Conservation (phyloP, 495 filamentous ascomycete genomes). For the Hypoxylon lenormandii region DNA sequence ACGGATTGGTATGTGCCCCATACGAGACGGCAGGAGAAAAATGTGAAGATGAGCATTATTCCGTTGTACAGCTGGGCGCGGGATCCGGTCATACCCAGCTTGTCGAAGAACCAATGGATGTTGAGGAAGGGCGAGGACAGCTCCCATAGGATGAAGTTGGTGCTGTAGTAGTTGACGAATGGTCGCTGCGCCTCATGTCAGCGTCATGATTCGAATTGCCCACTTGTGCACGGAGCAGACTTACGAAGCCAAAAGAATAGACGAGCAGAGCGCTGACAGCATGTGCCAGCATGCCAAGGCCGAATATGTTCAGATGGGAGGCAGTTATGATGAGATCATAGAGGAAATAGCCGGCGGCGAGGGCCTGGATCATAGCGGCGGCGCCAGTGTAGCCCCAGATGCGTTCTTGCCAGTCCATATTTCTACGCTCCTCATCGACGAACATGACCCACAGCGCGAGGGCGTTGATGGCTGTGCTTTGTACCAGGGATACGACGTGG, state of each 20-base stretch:
- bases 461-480: constrained; percentile 80
- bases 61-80: constrained; percentile 53
- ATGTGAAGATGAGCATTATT: constrained; percentile 60
- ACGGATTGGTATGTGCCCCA: constrained; percentile 89
- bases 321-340: constrained; percentile 87
- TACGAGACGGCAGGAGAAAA: constrained; percentile 88
- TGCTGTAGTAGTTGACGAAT: constrained; percentile 92
- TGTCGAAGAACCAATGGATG: constrained; percentile 99
- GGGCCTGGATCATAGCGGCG: constrained; percentile 82
- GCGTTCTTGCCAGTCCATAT: constrained; percentile 78
- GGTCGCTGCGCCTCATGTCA: constrained; percentile 71
- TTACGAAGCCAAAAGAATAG: constrained; percentile 90
- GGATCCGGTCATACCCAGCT: constrained; percentile 91
- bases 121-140: constrained; percentile 93
- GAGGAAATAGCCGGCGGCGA: constrained; percentile 94
- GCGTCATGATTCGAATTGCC: constrained; percentile 1
- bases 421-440: constrained; percentile 76
- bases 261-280: constrained; percentile 85
- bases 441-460: constrained; percentile 87
- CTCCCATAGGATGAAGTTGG: constrained; percentile 96
- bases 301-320: constrained; percentile 80
- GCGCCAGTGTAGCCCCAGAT: constrained; percentile 89
- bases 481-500: constrained; percentile 91
- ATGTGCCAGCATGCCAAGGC: constrained; percentile 88
- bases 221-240: constrained; percentile 51